Evolutionary conservation across 2,329 filamentous ascomycete genomes (phyloP).

Genomic region (Dothidotthia symphoricarpi): DNA sequence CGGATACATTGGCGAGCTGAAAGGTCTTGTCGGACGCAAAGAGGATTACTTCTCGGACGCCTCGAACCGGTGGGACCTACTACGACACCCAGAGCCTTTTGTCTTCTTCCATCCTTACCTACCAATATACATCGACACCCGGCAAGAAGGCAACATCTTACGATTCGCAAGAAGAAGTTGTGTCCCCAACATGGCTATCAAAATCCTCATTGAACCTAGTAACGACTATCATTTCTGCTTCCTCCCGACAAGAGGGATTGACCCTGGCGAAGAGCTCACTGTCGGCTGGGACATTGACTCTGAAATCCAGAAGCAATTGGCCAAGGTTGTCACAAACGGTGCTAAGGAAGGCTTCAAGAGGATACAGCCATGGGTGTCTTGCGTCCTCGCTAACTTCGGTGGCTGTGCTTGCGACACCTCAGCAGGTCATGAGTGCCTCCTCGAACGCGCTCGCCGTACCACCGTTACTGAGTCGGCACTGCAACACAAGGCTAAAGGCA

Average conservation of each 20-base stretch:
- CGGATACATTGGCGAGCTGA: conserved; percentile 68
- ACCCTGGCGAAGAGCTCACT: conserved; percentile 68
- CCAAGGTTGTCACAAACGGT: conserved; percentile 64
- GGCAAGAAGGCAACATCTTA: conserved; percentile 79
- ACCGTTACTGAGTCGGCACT: conserved; percentile 26
- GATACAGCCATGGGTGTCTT: conserved; percentile 64
- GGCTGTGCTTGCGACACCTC: conserved; percentile 69
- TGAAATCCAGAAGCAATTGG: conserved; percentile 54
- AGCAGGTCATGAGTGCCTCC: conserved; percentile 37
- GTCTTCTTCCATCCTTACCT: conserved; percentile 74
- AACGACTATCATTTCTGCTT: conserved; percentile 83
- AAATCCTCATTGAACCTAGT: conserved; percentile 75
- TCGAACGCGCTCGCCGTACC: conserved; percentile 38
- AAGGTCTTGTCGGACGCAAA: conserved; percentile 53
- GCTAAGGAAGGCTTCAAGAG: conserved; percentile 59
- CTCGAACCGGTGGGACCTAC: conserved; percentile 47
- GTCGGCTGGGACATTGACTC: conserved; percentile 57
- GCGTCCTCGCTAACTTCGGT: conserved; percentile 72
- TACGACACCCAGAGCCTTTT: conserved; percentile 54
- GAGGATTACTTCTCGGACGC: conserved; percentile 49
- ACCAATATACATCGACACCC: conserved; percentile 89
- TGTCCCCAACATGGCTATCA: conserved; percentile 81
- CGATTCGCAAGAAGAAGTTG: conserved; percentile 93
- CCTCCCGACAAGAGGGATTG: conserved; percentile 76
- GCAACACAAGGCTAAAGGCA: conserved; percentile 45